Percentiles rank a stretch among this genome's conserved stretches.
Conservation (phyloP, 225 moss, liverwort and hornwort genomes). For the Pleurozium schreberi region DNA sequence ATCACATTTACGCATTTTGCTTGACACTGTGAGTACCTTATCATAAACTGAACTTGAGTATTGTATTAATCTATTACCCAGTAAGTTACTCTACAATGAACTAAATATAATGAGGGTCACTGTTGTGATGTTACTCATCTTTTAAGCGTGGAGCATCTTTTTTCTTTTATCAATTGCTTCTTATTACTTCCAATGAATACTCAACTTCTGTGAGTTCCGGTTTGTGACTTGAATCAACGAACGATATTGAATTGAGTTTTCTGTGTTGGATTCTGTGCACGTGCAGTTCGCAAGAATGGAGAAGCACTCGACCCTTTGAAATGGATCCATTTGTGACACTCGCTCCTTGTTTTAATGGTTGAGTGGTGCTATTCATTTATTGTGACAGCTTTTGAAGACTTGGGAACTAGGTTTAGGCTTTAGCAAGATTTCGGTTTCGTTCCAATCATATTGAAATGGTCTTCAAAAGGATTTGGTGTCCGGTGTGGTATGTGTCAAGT, state of each 20-base stretch:
- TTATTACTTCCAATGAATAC: neutral
- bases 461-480: neutral
- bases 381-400: neutral
- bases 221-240: neutral
- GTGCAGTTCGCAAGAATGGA: constrained; percentile 75
- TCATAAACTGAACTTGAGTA: neutral
- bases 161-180: neutral
- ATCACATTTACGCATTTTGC: neutral
- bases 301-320: constrained; percentile 69
- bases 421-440: neutral
- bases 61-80: neutral
- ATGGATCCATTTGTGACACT: constrained; percentile 58
- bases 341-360: neutral
- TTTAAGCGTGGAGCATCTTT: neutral
- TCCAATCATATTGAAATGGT: neutral
- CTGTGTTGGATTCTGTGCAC: neutral
- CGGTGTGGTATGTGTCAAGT: neutral
- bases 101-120: neutral
- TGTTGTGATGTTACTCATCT: neutral
- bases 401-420: neutral
- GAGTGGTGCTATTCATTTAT: neutral
- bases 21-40: neutral
- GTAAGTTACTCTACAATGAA: neutral
- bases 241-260: neutral
- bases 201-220: neutral